Percentiles rank a stretch among this genome's conserved stretches.
Evolutionary conservation across 306 rosid species (phyloP).

Genomic region (Heteromeles arbutifolia): DNA sequence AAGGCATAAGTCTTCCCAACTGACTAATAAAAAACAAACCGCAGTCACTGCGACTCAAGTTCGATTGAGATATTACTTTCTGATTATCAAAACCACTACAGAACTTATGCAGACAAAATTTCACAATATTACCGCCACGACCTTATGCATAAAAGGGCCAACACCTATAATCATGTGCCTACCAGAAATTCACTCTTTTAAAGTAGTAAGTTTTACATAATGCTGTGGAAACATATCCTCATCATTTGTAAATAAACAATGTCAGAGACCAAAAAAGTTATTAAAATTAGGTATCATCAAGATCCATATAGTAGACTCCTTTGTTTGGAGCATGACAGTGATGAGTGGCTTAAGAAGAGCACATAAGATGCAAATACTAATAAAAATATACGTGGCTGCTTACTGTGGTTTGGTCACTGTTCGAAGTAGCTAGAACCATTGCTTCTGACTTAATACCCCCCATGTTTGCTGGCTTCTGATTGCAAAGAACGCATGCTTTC

Average conservation of each 20-base stretch:
- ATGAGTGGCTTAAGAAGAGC: not conserved
- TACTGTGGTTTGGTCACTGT: conserved; percentile 44
- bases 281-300: not conserved
- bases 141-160: not conserved
- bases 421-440: conserved; percentile 88
- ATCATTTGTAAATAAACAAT: not conserved
- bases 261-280: not conserved
- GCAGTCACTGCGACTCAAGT: not conserved
- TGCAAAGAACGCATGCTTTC: conserved; percentile 88
- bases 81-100: not conserved
- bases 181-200: not conserved
- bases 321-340: not conserved
- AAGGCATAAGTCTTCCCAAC: not conserved
- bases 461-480: conserved; percentile 83
- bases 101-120: not conserved
- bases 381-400: conserved; percentile 8
- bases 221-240: not conserved
- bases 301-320: not conserved
- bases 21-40: not conserved
- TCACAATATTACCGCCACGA: not conserved
- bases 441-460: conserved; percentile 91
- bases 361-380: not conserved
- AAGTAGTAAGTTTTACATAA: not conserved
- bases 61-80: not conserved
- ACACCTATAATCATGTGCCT: not conserved